Evolutionary conservation across 495 filamentous ascomycete genomes (phyloP), one percentile per base, ranked within the genome.

Genomic region (Arthonia radiata): DNA sequence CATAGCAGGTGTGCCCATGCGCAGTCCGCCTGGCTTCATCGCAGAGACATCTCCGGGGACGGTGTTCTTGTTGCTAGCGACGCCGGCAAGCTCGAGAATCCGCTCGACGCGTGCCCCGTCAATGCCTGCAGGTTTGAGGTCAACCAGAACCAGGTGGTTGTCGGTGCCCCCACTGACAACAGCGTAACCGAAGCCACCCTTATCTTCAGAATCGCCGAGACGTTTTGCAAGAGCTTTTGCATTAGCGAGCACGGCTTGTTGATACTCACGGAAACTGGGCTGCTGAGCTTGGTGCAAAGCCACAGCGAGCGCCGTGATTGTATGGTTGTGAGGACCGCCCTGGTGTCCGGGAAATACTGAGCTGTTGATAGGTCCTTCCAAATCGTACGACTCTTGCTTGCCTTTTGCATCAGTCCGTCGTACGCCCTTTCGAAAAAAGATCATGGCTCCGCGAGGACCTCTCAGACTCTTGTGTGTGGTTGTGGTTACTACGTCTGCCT

Each of bases 321-420:
- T 97, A 53, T 97, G 86, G 54, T 97, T 97, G 59, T 97, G 86
- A 8, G 86, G 86, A 3, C 86, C 86, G 39, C 86, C 86, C 43
- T 97, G 86, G 50, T 97, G 86, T 17, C 89, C 86, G n/a, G 86
- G 86, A 61, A 97, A 97, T 33, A 97, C 89, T 5, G 89, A 92
- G 26, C 67, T 58, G 48, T 97, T 97, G 54, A 97, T 94, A 23
- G 81, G 77, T 35, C 63, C 65, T 52, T 97, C 86, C 25, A 97
- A 67, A 39, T 93, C 72, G 52, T 93, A 97, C 40, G 79, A 54
- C 29, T 72, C 71, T 41, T 76, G 51, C 33, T 71, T 71, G 21
- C 82, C 81, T 58, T 92, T 92, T 27, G 63, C 52, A 43, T 91
- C 70, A 14, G 70, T 72, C 47, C 69, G 63, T 30, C 86, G 64